Evolutionary conservation across 1,284 basidiomycete species (phyloP).

Genomic region (Rhizoctonia solani): DNA sequence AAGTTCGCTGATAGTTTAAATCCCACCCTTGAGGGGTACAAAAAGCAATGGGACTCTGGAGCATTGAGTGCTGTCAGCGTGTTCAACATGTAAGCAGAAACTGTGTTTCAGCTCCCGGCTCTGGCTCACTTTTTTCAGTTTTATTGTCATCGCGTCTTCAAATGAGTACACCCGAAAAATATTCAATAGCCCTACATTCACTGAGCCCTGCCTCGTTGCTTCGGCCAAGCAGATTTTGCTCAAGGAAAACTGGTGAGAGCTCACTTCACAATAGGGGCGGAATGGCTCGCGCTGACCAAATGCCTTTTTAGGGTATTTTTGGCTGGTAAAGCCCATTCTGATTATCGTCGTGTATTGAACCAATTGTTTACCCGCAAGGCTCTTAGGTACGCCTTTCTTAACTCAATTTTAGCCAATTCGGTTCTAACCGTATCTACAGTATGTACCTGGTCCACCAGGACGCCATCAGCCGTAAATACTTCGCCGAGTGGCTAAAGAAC

Average conservation of each 20-base stretch:
- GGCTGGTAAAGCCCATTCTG: constrained; percentile 90
- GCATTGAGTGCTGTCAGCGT: constrained; percentile 85
- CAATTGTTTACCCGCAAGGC: constrained; percentile 93
- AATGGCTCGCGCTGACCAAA: neutral
- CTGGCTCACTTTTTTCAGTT: constrained; percentile 56
- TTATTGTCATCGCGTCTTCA: constrained; percentile 94
- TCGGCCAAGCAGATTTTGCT: constrained; percentile 89
- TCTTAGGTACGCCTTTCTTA: constrained; percentile 67
- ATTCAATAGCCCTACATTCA: constrained; percentile 84
- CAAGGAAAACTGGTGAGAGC: constrained; percentile 84
- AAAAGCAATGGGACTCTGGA: constrained; percentile 85
- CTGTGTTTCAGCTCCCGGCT: neutral
- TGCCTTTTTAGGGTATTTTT: constrained; percentile 81
- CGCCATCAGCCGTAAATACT: constrained; percentile 76
- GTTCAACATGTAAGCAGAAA: constrained; percentile 86
- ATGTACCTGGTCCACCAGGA: constrained; percentile 92
- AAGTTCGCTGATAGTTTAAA: constrained; percentile 89
- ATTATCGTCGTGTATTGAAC: constrained; percentile 92
- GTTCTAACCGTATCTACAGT: constrained; percentile 50
- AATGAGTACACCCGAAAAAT: constrained; percentile 92
- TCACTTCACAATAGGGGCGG: too few species aligned
- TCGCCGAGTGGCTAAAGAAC: constrained; percentile 66
- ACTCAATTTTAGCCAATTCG: constrained; percentile 39
- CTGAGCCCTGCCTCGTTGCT: constrained; percentile 93
- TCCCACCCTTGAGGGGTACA: constrained; percentile 88